phyloP scores from a whole-genome alignment of 345 rosid species.

The Salix dunnii region DNA sequence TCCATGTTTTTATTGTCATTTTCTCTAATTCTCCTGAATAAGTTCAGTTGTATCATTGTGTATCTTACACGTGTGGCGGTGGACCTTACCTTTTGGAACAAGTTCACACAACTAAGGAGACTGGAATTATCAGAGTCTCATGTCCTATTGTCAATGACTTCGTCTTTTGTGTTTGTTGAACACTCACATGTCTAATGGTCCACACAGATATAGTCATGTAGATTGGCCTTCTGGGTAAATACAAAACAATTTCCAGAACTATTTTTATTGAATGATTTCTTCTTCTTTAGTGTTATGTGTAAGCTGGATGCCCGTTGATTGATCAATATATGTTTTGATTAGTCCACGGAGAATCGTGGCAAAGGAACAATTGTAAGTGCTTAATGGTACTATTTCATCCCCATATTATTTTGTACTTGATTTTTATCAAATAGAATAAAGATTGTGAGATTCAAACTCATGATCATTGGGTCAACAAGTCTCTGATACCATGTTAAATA shows the following conservation, averaged over 20 bases:
- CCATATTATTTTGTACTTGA: no score
- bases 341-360: constrained; percentile 35
- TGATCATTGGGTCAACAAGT: no score
- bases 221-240: neutral
- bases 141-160: neutral
- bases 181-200: neutral
- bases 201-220: neutral
- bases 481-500: no score
- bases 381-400: constrained; percentile 59
- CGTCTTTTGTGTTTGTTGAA: neutral
- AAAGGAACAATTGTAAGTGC: constrained; percentile 38
- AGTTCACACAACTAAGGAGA: no score
- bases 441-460: no score
- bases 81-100: neutral
- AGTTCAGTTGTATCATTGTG: neutral
- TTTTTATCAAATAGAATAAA: no score
- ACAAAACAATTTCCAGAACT: neutral
- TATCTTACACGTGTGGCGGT: neutral
- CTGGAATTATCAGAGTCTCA: no score
- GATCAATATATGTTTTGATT: neutral
- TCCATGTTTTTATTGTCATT: neutral
- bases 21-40: neutral
- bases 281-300: neutral
- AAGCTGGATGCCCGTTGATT: neutral
- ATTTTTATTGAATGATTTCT: no score